phyloP scores from a whole-genome alignment of 306 rosid genomes.

The Astragalus glycyphyllos region DNA sequence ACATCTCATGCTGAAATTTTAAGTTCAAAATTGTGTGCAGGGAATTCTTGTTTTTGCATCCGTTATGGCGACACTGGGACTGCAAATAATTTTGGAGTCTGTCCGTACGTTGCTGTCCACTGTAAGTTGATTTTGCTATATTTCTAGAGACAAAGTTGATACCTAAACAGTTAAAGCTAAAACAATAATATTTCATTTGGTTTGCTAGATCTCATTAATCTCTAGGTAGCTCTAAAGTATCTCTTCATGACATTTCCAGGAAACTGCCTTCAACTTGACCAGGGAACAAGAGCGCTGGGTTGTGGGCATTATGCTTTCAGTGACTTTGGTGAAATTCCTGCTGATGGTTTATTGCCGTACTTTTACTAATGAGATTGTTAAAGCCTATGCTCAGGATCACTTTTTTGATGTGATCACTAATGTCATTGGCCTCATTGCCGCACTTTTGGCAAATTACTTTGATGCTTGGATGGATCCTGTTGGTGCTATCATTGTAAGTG shows the following conservation, averaged over 20 bases:
- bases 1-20: constrained; percentile 26
- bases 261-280: constrained; percentile 64
- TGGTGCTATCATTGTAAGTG: constrained; percentile 94
- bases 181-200: neutral
- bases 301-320: constrained; percentile 92
- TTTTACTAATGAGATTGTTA: constrained; percentile 84
- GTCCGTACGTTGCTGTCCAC: constrained; percentile 63
- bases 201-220: constrained; percentile 9
- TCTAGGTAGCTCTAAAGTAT: constrained; percentile 24
- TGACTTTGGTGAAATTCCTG: constrained; percentile 78
- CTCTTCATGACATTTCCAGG: constrained; percentile 49
- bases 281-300: constrained; percentile 88
- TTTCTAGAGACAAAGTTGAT: constrained; percentile 25
- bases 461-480: constrained; percentile 95
- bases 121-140: constrained; percentile 57
- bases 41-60: constrained; percentile 99
- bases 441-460: constrained; percentile 84
- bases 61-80: constrained; percentile 98
- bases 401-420: constrained; percentile 98
- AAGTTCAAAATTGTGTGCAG: constrained; percentile 53
- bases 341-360: constrained; percentile 84
- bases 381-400: constrained; percentile 98
- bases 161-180: neutral
- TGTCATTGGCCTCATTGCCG: constrained; percentile 88
- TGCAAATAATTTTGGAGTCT: constrained; percentile 97